Base-by-base conservation (phyloP, 2,329 filamentous ascomycete species). In the Exophiala sp. region DNA sequence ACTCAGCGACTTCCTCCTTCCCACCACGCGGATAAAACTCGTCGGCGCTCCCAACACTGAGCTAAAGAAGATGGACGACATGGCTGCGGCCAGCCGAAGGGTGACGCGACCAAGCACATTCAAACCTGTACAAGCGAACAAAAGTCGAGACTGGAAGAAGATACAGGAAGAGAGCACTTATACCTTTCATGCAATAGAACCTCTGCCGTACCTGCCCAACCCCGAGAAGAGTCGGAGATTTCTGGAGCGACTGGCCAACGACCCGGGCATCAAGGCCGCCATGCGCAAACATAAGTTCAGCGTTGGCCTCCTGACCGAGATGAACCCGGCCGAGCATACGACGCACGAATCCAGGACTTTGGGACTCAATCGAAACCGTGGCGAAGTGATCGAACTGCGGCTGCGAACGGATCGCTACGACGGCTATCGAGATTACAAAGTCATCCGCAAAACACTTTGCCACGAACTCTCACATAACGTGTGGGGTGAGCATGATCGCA, bases 401-500 rank as follows among this genome's bases (percentile, higher is more conserved):
- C 70, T 98, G 29, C 76, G 93, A n/a, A 97, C 93, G 1, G 93
- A 98, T 69, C 87, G 86, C 2, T 88, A 93, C 65, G 89, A 95
- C 66, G 93, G 93, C 1, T 97, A 95, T 63, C 74, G 93, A 30
- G 88, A 96, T 65, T 98, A 97, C 70, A 84, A 85, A 61, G 90
- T 85, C 0, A 94, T 98, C 42, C 80, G 93, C 44, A 87, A 86
- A 60, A 97, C 93, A 39, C 74, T 98, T 10, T 97, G 91, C 64
- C 93, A 98, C 70, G 93, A 98, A 72, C 75, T 98, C 14, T 85
- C 90, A 58, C 93, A 98, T 68, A 96, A 95, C 62, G 87, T 95
- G 8, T 84, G 85, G 69, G 76, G 85, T 0, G 81, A 85, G 0
- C 93, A 98, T 66, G 89, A 97, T 67, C 74, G 81, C 14, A 72